Conservation (phyloP, 179 eudicot genomes). For the Spinacia oleracea region DNA sequence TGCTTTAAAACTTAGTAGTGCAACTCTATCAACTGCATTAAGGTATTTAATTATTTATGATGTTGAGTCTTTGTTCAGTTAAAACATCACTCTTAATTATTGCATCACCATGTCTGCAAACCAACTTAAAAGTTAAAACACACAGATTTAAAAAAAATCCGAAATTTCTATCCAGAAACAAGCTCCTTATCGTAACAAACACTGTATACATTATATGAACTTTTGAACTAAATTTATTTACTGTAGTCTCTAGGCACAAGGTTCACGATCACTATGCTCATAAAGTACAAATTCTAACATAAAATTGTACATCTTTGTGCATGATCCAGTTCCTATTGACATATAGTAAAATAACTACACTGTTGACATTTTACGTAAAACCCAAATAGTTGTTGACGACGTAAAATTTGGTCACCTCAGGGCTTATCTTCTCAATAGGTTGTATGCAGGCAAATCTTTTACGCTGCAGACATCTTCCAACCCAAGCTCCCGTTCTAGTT, state of each 20-base stretch:
- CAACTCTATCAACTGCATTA: too few species aligned
- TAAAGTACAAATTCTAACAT: not conserved
- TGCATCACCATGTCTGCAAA: too few species aligned
- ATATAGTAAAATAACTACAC: not conserved
- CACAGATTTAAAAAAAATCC: too few species aligned
- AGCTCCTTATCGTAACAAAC: too few species aligned
- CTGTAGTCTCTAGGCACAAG: not conserved
- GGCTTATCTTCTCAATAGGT: conserved; percentile 50
- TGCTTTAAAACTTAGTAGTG: too few species aligned
- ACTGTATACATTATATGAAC: too few species aligned
- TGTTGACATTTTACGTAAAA: not conserved
- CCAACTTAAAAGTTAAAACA: too few species aligned
- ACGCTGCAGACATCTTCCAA: conserved; percentile 64
- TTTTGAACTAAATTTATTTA: too few species aligned
- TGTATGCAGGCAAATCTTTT: conserved; percentile 87
- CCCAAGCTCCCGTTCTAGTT: conserved; percentile 82
- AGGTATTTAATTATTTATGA: too few species aligned
- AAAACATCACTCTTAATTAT: too few species aligned
- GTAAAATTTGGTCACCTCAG: not conserved
- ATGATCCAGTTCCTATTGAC: not conserved
- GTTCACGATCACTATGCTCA: not conserved
- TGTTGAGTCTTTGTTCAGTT: too few species aligned
- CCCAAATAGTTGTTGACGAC: not conserved
- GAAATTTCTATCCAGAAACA: too few species aligned
- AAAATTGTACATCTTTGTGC: conserved; percentile 4